A percentile compares a stretch with the other conserved stretches of the same genome.
phyloP scores from a whole-genome alignment of 164 flowering plant species.

The Tetracentron sinense region DNA sequence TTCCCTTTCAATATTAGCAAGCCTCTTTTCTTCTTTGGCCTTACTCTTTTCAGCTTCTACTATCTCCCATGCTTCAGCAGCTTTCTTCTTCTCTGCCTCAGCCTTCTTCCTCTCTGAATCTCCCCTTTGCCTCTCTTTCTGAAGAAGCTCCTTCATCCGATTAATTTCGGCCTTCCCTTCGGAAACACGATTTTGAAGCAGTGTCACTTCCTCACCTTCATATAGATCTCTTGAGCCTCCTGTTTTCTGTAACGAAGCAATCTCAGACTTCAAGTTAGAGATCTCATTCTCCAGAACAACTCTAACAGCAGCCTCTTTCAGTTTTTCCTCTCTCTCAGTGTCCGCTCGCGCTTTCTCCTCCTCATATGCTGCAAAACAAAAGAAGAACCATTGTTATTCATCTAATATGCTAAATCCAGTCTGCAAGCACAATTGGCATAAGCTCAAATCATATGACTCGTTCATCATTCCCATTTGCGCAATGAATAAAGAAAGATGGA shows the following conservation, averaged over 20 bases:
- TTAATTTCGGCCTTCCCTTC: conserved; percentile 40
- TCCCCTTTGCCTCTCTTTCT: conserved; percentile 42
- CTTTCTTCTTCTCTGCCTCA: conserved; percentile 42
- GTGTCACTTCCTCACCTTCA: conserved; percentile 22
- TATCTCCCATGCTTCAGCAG: conserved; percentile 37
- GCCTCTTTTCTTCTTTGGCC: too few species aligned
- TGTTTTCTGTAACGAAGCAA: conserved; percentile 26
- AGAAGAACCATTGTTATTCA: too few species aligned
- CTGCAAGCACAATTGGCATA: too few species aligned
- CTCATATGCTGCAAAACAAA: conserved; percentile 48
- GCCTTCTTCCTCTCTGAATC: conserved; percentile 40
- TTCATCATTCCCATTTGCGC: too few species aligned
- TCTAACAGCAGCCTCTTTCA: conserved; percentile 31
- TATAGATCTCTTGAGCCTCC: conserved; percentile 10
- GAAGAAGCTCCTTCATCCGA: conserved; percentile 41
- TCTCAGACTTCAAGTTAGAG: conserved; percentile 44
- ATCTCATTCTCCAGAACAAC: conserved; percentile 62
- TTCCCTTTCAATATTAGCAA: conserved; percentile 34
- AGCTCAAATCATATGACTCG: too few species aligned
- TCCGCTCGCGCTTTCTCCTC: conserved; percentile 30
- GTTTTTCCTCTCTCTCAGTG: conserved; percentile 33
- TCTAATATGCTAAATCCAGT: too few species aligned
- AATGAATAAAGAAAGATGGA: too few species aligned
- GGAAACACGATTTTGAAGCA: conserved; percentile 33
- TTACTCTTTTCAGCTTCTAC: conserved; percentile 42